Evolutionary conservation across 352 stramenopile species (phyloP), one percentile per base, ranked within the genome.

Genomic region (Globisporangium nagaii): DNA sequence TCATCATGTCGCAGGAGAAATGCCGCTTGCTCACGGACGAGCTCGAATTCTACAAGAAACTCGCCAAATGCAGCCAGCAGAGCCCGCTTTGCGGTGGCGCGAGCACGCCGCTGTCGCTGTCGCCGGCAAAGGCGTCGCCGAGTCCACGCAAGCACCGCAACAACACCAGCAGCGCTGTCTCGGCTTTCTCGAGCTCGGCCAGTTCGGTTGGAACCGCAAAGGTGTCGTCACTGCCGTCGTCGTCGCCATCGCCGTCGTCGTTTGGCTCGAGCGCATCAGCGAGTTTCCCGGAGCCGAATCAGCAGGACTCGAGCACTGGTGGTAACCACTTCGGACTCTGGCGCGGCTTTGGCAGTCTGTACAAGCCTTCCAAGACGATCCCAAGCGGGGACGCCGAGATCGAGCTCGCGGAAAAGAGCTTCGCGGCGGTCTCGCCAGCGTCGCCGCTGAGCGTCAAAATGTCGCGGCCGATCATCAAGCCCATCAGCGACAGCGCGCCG

Each of bases 21-120:
- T 86, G 77, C 28, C 74, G 80, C 3, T 62, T 89, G 44, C 68
- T 91, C 25, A 75, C 76, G 4, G 80, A 91, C 53, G 81, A 91
- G 53, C 76, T 91, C 47, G 73, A 88, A 45, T 89, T 87, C 45
- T 89, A 91, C 72, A 91, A 89, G 62, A 91, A 88, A 55, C 67
- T 90, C 42, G 69, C 77, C 39, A 85, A 75, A 59, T 78, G 63
- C 44, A 76, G 60, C 13, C 65, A 80, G 43, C 65, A 70, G 47
- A 75, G 53, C 19, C 70, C 64, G n/a, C 57, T 34, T 31, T 17
- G 31, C 41, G 28, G 31, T 4, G 19, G 27, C 22, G 7, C 32
- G 20, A 25, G 12, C 15, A 17, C 19, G n/a, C 36, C 44, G 5
- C 12, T 47, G 24, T 19, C 24, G 40, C 24, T 28, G 5, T 55